Base-by-base conservation (phyloP, 2,329 filamentous ascomycete genomes). In the Coleophoma eucalyptorum region DNA sequence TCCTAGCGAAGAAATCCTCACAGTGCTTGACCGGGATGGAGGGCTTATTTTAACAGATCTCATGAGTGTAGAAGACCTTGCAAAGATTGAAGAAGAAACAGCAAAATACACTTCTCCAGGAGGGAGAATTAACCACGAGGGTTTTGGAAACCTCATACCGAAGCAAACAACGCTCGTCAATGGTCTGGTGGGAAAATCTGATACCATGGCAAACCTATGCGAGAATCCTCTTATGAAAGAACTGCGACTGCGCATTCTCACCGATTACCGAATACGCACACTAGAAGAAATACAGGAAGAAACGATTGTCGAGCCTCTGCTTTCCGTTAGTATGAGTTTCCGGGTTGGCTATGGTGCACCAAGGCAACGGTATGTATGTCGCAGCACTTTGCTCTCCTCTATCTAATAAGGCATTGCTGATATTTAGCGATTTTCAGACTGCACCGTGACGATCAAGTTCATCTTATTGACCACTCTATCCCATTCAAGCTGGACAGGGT, bases 381-480 rank as follows among this genome's bases (percentile, higher is more conserved):
- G n/a, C n/a, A n/a, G n/a, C n/a, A n/a, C n/a, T n/a, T n/a, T n/a
- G n/a, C n/a, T n/a, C n/a, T n/a, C n/a, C n/a, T n/a, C n/a, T n/a
- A n/a, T n/a, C n/a, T n/a, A n/a, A n/a, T n/a, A n/a, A n/a, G n/a
- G n/a, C n/a, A n/a, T n/a, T n/a, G n/a, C n/a, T n/a, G n/a, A n/a
- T n/a, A n/a, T n/a, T n/a, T n/a, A n/a, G n/a, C n/a, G n/a, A n/a
- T n/a, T n/a, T n/a, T n/a, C n/a, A 47, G 54, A 12, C 50, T 67
- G 5, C 65, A 67, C 49, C 54, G 65, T 5, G 65, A 67, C 42
- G 65, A 67, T 47, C 65, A 59, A 13, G 56, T 67, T 5, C 66
- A 68, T 43, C 52, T 55, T 4, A 61, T 63, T 34, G 46, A 51
- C 5, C 65, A 68, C 50, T 11, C 16, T 8, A 44, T 21, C 8